Evolutionary conservation across 2,329 filamentous ascomycete genomes (phyloP).

Genomic region (Clonostachys byssicola): DNA sequence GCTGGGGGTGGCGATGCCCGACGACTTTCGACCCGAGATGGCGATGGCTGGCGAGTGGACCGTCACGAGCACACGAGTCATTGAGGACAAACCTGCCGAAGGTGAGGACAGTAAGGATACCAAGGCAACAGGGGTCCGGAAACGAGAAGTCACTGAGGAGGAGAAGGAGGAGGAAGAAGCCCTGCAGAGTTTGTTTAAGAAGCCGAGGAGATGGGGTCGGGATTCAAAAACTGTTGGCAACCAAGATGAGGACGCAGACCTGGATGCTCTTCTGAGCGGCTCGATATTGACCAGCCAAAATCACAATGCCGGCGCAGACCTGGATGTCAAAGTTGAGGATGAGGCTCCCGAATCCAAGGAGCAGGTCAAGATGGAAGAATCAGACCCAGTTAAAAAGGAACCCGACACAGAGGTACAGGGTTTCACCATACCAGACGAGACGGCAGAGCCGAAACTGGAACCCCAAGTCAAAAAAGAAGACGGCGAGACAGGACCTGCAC

Average conservation of each 20-base stretch:
- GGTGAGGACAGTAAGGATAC: constrained; percentile 36
- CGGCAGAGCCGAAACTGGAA: constrained; percentile 17
- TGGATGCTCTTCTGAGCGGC: constrained; percentile 56
- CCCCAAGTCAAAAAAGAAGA: constrained; percentile 2
- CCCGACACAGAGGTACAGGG: constrained; percentile 13
- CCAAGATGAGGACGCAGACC: constrained; percentile 44
- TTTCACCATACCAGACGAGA: constrained; percentile 24
- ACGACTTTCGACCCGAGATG: constrained; percentile 73
- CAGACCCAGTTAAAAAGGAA: constrained; percentile 16
- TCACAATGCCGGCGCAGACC: constrained; percentile 8
- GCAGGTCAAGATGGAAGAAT: constrained; percentile 18
- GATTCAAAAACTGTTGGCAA: constrained; percentile 42
- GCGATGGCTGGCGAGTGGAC: constrained; percentile 90
- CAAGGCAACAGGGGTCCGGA: constrained; percentile 54
- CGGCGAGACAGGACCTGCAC: constrained; percentile 15
- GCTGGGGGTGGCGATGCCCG: constrained; percentile 81
- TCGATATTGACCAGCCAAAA: constrained; percentile 13
- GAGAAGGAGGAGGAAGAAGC: constrained; percentile 58
- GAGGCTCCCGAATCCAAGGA: constrained; percentile 15
- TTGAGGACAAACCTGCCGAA: constrained; percentile 36
- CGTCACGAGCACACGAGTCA: constrained; percentile 58
- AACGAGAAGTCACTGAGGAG: constrained; percentile 57
- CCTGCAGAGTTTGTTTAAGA: constrained; percentile 56
- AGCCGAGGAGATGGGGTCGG: constrained; percentile 48
- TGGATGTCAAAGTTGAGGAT: constrained; percentile 8